Evolutionary conservation across 1,139 yeast species (phyloP), one percentile per base, ranked within the genome.

Genomic region (Blastobotrys malaysiensis): DNA sequence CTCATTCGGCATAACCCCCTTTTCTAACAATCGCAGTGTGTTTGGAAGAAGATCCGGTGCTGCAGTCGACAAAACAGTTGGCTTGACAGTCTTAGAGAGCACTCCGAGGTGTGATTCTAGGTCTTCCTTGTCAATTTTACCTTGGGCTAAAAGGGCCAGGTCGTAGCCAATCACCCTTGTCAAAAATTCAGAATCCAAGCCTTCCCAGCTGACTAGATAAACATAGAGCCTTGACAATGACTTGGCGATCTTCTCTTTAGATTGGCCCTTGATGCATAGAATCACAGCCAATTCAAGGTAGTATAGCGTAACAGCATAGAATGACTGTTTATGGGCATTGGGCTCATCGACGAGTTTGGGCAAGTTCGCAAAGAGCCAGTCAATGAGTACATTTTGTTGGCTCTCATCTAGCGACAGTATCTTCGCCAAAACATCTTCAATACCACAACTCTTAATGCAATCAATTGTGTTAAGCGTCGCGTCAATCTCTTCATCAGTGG

Each of bases 401-500:
- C 51, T 54, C 9, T 52, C 57, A 6, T 55, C 52, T 20, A 46
- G 14, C 24, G 21, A 18, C 6, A 20, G 18, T 36, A 52, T 65
- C 58, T 51, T 66, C 1, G 74, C 76, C 58, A 86, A 77, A 5
- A 86, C 71, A 2, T 72, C 71, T 0, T 79, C 72, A 9, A 89
- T 72, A 49, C 79, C 79, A 58, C 91, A 80, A 0, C 90, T 81
- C 54, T 80, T 81, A 52, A 90, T 77, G 66, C 97, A 91, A 61
- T 91, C 96, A 55, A 86, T 73, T 0, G 97, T 86, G 4, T 90
- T 84, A 21, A 86, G 70, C 0, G 98, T 87, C 1, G 89, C 80
- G 59, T 90, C 97, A 50, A 95, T 84, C 64, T 91, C 98, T 63
- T 87, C 96, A 55, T 87, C 95, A 1, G 95, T 81, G 3, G 99